phyloP scores from a whole-genome alignment of 495 filamentous ascomycete species.

The Neurospora sp. region DNA sequence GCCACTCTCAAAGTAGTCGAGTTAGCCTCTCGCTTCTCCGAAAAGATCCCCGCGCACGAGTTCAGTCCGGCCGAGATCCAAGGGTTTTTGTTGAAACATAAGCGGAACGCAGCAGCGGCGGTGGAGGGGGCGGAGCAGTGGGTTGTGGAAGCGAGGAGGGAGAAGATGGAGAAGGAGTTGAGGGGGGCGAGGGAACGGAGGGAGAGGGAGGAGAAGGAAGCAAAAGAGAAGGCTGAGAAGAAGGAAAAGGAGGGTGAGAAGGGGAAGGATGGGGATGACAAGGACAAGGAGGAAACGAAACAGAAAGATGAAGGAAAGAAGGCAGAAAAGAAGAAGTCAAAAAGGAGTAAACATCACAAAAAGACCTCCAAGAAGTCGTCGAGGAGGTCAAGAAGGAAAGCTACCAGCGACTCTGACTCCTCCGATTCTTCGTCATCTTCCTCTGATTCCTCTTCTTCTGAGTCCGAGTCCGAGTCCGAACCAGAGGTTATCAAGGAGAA shows the following conservation, averaged over 20 bases:
- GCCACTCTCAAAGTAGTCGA: slow-evolving; percentile 24
- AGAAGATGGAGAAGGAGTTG: slow-evolving; percentile 45
- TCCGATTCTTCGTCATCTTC: slow-evolving; percentile 4
- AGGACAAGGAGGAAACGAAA: neutral
- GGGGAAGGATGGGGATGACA: slow-evolving; percentile 11
- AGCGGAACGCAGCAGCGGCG: slow-evolving; percentile 49
- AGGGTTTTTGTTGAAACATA: slow-evolving; percentile 61
- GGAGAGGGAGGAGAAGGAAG: slow-evolving; percentile 25
- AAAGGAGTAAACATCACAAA: slow-evolving; percentile 5
- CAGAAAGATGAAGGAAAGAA: too few species aligned
- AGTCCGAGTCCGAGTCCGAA: slow-evolving; percentile 7
- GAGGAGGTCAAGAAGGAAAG: neutral
- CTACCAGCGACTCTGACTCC: slow-evolving; percentile 2
- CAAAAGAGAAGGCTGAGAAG: slow-evolving; percentile 23
- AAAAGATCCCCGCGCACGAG: slow-evolving; percentile 47
- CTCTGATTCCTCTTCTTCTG: slow-evolving; percentile 5
- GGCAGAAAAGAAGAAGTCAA: slow-evolving; percentile 3
- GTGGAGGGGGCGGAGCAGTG: slow-evolving; percentile 47
- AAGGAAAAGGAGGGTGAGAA: neutral
- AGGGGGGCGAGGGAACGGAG: slow-evolving; percentile 35
- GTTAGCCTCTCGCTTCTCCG: slow-evolving; percentile 48
- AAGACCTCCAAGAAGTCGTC: neutral
- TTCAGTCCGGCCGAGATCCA: slow-evolving; percentile 74
- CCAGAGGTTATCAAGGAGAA: slow-evolving; percentile 3
- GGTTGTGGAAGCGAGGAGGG: slow-evolving; percentile 45